phyloP scores from a whole-genome alignment of 129 eudicot species.

The Chrysanthemum seticuspe region DNA sequence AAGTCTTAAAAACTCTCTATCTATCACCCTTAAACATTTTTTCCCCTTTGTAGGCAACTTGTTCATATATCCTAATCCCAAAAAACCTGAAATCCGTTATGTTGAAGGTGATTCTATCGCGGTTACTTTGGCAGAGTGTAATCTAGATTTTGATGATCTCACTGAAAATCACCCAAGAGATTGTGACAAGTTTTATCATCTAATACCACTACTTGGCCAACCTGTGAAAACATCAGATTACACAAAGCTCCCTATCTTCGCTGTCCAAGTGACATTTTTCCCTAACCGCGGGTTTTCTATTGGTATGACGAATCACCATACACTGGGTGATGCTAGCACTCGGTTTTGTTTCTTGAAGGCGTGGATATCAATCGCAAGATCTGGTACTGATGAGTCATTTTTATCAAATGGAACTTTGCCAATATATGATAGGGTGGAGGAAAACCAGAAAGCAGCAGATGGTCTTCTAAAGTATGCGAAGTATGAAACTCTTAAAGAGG shows the following conservation, averaged over 20 bases:
- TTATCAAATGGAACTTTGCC: slow-evolving; percentile 26
- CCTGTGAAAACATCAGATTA: slow-evolving; percentile 4
- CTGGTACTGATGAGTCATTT: slow-evolving; percentile 18
- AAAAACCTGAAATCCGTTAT: slow-evolving; percentile 31
- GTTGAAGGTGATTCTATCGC: slow-evolving; percentile 25
- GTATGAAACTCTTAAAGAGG: not conserved
- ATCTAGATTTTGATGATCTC: slow-evolving; percentile 29
- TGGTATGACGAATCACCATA: slow-evolving; percentile 14
- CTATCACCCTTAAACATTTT: slow-evolving; percentile 40
- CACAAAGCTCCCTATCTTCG: slow-evolving; percentile 20
- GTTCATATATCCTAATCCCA: not conserved
- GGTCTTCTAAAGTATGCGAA: not conserved
- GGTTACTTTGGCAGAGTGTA: slow-evolving; percentile 28
- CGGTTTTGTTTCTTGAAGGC: slow-evolving; percentile 9
- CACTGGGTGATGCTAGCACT: slow-evolving; percentile 9
- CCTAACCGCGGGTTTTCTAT: slow-evolving; percentile 31
- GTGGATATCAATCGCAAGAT: slow-evolving; percentile 23
- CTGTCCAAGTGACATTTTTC: slow-evolving; percentile 41
- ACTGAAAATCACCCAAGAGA: slow-evolving; percentile 28
- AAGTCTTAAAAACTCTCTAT: slow-evolving; percentile 24
- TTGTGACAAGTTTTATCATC: slow-evolving; percentile 17
- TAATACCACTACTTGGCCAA: slow-evolving; percentile 23
- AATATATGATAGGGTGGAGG: slow-evolving; percentile 28
- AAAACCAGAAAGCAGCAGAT: slow-evolving; percentile 20
- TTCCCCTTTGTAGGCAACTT: slow-evolving; percentile 35